Evolutionary conservation across 73 alveolate species (phyloP).

Genomic region (Paramecium pentaurelia): DNA sequence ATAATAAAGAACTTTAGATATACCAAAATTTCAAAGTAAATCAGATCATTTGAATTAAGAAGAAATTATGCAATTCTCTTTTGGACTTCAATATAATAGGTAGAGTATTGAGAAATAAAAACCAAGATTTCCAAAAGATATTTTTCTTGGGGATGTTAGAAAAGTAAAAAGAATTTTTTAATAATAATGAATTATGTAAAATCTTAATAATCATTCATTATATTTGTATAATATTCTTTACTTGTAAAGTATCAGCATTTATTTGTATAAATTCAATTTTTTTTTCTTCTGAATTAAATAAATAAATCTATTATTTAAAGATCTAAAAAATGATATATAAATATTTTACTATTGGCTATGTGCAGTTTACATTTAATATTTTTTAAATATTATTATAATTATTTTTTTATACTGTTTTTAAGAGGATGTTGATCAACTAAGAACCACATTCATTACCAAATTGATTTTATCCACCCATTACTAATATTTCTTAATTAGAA

Average conservation of each 20-base stretch:
- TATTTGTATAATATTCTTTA: background rate
- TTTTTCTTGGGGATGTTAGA: conserved; percentile 19
- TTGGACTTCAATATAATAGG: conserved; percentile 3
- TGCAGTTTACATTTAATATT: background rate
- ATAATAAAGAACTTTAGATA: background rate
- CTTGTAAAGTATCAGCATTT: background rate
- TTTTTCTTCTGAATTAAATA: background rate
- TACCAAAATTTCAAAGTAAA: background rate
- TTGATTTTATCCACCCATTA: background rate
- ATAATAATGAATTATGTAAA: background rate
- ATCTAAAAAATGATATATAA: background rate
- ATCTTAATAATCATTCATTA: background rate
- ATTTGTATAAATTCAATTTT: background rate
- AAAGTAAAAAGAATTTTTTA: conserved; percentile 33
- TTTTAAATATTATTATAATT: background rate
- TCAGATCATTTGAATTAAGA: background rate
- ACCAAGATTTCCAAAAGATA: background rate
- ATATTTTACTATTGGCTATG: background rate
- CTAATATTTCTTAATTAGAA: background rate
- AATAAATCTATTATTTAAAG: background rate
- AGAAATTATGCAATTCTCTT: conserved; percentile 3
- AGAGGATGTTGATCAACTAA: background rate
- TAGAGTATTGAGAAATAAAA: background rate
- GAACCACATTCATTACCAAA: background rate
- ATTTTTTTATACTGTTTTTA: background rate